Evolutionary conservation across 306 rosid genomes (phyloP), one percentile per base, ranked within the genome.

Genomic region (Acacia confusa): DNA sequence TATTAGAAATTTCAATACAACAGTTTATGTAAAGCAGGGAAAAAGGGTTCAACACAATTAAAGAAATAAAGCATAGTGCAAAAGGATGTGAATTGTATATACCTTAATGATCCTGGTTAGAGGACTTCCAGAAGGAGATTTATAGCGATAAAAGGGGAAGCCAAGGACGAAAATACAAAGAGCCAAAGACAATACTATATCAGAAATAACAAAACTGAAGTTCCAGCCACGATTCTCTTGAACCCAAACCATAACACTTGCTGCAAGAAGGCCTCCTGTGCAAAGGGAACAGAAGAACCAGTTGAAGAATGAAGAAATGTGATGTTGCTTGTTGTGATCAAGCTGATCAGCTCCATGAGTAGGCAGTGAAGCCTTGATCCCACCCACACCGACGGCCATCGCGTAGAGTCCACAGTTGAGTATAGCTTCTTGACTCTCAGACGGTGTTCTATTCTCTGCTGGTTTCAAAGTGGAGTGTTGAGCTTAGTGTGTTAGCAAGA

Each of bases 311-410:
- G 82, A 69, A 22, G 91, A 77, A 40, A 88, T 70, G 43, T 66
- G 72, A 15, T 28, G 69, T 28, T 27, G 81, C 20, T 88, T 83
- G 25, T 47, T 47, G 57, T 48, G 78, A 40, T 83, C 88, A 6
- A 85, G 81, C 63, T 85, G 88, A 74, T 85, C 87, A 9, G 87
- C 91, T 16, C 91, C 91, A 50, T 88, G 87, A 65, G 88, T 70
- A 22, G 82, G 76, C 55, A 88, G 83, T 61, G 83, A 38, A 25
- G 87, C 80, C 76, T 67, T 81, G 17, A 78, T n/a, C 40, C 91
- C 89, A 20, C 82, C 89, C 4, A 76, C 57, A 47, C 86, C 86
- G 8, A 11, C 22, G 55, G 91, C 91, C 4, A 70, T 38, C 7
- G 57, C 48, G 68, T 83, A 78, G 60, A 85, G 76, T 20, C 91